Base-by-base conservation (phyloP, 176 grass and related monocot species). In the Alopecurus myosuroides region DNA sequence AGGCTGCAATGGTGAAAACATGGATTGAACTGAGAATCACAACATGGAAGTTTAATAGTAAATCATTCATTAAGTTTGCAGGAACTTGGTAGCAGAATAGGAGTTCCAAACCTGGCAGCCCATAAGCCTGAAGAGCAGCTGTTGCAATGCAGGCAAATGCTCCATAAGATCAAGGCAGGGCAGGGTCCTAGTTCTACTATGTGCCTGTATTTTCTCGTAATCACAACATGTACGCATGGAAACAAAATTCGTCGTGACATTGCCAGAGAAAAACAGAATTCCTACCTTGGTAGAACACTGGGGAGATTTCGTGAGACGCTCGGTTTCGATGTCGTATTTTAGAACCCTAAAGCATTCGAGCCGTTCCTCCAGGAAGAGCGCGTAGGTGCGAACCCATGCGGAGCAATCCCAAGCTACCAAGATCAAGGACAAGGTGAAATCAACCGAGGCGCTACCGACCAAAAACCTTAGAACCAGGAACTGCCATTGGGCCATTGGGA, bases 101-200 rank as follows among this genome's bases (percentile, higher is more conserved):
- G 14, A 23, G 20, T 76, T 35, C 30, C 72, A n/a, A 78, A 97
- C 95, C 93, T 95, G 95, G 74, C 91, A 94, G 40, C 89, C 81
- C 57, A 95, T 83, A 42, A 98, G 93, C 77, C 93, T 88, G 78
- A 94, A 95, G 34, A 98, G 87, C 46, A 95, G 89, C 77, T 95
- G 93, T 84, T 95, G 95, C 87, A 98, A 93, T 35, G 95, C 85
- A 77, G 91, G 95, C 79, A 98, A 88, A 77, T 98, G 95, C n/a
- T 92, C 93, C 88, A 95, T 87, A 79, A 98, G 89, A 83, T 95
- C 95, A 50, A 76, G 77, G 25, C 83, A 90, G 50, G 81, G 63
- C 64, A 95, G 60, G 62, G 80, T 92, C 78, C 95, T 90, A 36
- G 93, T 98, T 92, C 84, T 82, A 90, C 91, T 94, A 77, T 98